Conservation (phyloP, 176 grass and related monocot genomes). For the Canna indica region DNA sequence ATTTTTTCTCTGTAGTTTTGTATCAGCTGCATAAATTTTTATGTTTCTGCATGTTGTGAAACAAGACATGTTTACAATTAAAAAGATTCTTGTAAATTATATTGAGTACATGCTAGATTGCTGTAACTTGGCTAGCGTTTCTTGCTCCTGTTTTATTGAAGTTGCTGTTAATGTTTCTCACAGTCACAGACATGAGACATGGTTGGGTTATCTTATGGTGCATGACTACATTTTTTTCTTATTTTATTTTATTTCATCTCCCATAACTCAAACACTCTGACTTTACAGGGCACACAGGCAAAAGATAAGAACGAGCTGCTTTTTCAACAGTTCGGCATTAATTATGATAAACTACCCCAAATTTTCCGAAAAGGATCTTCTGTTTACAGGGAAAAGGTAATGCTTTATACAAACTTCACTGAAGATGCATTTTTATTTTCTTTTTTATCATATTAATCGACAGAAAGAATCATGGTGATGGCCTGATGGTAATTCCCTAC, state of each 20-base stretch:
- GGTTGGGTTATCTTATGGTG: neutral
- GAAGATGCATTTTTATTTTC: neutral
- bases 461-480: neutral
- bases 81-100: too few species aligned
- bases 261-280: neutral
- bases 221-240: neutral
- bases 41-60: too few species aligned
- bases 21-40: too few species aligned
- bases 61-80: too few species aligned
- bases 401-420: neutral
- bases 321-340: slow-evolving; percentile 79
- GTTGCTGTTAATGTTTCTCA: too few species aligned
- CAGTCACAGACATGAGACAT: too few species aligned
- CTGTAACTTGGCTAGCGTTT: too few species aligned
- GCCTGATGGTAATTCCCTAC: neutral
- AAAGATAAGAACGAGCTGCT: slow-evolving; percentile 90
- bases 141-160: too few species aligned
- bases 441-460: neutral
- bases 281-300: slow-evolving; percentile 53
- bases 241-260: too few species aligned
- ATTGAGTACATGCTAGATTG: too few species aligned
- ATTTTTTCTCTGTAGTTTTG: too few species aligned
- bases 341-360: slow-evolving; percentile 62
- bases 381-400: slow-evolving; percentile 38
- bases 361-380: slow-evolving; percentile 73